Evolutionary conservation across 108 stramenopile genomes (phyloP).

Genomic region (Seminavis robusta): DNA sequence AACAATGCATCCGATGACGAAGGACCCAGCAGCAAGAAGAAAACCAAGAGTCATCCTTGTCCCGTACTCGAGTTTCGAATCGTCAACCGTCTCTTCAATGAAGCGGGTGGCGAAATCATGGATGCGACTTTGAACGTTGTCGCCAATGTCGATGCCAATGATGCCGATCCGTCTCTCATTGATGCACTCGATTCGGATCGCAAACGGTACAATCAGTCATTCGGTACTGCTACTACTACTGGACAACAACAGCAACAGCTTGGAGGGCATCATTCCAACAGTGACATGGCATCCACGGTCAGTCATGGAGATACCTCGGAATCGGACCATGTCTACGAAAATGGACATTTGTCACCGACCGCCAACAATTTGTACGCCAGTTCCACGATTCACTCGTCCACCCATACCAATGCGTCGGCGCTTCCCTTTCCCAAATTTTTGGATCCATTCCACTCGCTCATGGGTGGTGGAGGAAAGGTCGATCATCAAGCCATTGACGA

Average conservation of each 20-base stretch:
- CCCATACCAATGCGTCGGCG: not conserved
- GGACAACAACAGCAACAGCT: too few relatives aligned
- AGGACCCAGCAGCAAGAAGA: too few relatives aligned
- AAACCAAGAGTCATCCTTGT: constrained; percentile 59
- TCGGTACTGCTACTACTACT: too few relatives aligned
- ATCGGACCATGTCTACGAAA: too few relatives aligned
- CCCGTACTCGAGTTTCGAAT: constrained; percentile 76
- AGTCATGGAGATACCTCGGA: too few relatives aligned
- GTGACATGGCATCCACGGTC: too few relatives aligned
- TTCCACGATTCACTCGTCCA: too few relatives aligned
- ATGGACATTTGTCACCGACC: too few relatives aligned
- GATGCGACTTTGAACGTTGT: constrained; percentile 70
- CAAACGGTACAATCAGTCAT: too few relatives aligned
- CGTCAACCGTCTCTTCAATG: constrained; percentile 64
- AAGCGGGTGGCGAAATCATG: constrained; percentile 66
- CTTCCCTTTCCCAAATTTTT: not conserved
- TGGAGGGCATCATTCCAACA: too few relatives aligned
- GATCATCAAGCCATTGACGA: constrained; percentile 32
- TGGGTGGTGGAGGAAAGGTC: not conserved
- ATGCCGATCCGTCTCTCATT: constrained; percentile 34
- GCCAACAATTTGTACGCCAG: too few relatives aligned
- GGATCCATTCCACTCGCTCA: not conserved
- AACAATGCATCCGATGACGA: constrained; percentile 21
- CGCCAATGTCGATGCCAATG: constrained; percentile 58
- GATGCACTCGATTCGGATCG: too few relatives aligned